Base-by-base conservation (phyloP, 352 stramenopile genomes). In the Pythium angustatum region DNA sequence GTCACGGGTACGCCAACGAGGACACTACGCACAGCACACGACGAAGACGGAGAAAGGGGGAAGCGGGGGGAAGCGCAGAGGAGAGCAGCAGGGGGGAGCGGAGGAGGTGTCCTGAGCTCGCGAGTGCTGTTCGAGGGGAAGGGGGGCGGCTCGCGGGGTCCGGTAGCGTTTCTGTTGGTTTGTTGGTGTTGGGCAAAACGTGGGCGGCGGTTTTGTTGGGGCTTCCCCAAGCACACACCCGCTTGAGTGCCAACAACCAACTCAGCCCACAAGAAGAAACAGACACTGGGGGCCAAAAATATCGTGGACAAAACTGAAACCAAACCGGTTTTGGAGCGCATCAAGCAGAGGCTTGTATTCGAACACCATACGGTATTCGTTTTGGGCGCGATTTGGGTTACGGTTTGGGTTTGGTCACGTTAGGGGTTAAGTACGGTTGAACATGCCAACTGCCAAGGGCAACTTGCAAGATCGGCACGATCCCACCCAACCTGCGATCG, bases 11-110 rank as follows among this genome's bases (percentile, higher is more conserved):
- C 60, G 60, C 28, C 60, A 61, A 62, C 51, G 52, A 60, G 41
- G 52, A 49, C 27, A 60, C 48, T 53, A 62, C 59, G 57, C 50
- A 68, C 60, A 48, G 41, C 60, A 62, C 54, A 62, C 54, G 54
- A 48, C 28, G 54, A 44, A 45, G 22, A 47, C 34, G 41, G 54
- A 33, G 54, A 34, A 33, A 30, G 14, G 26, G 33, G 15, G 33
- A 17, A n/a, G 26, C 26, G 33, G 19, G 50, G 50, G n/a, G 11
- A n/a, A 45, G 50, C 48, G 48, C 27, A 30, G 31, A 21, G 8
- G 50, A n/a, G 55, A 30, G 55, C 55, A 48, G 55, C 55, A 53
- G 26, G 43, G 41, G 55, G n/a, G 38, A 24, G 43, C 40, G 43
- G 30, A 27, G 19, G 41, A 28, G 34, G 24, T 24, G 30, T 33